Percentiles rank a stretch among this genome's conserved stretches.
These are phyloP conservation scores for Daldinia decipiens DNA, from an alignment of 495 filamentous ascomycete species.

Conservation along the genomic window DNA sequence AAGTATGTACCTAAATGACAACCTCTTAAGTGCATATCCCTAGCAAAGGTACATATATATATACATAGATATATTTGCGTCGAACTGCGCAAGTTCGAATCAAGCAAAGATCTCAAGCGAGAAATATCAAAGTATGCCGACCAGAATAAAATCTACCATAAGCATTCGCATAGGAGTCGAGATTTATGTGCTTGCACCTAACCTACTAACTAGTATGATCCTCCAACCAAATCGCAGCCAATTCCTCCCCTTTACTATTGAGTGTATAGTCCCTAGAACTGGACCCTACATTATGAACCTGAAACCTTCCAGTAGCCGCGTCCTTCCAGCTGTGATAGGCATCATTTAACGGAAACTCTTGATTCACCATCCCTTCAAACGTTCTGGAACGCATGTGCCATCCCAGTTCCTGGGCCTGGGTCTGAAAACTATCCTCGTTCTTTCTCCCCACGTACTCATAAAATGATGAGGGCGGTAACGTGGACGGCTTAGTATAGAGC, in stretches of 20 bases:
- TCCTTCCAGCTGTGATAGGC: conserved; percentile 34
- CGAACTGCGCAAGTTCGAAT: too few relatives aligned
- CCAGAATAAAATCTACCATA: neutral
- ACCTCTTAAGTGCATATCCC: too few relatives aligned
- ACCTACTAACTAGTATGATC: conserved; percentile 18
- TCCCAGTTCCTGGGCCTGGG: conserved; percentile 52
- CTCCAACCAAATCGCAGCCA: conserved; percentile 39
- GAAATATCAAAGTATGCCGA: too few relatives aligned
- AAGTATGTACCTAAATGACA: too few relatives aligned
- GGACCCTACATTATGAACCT: conserved; percentile 28
- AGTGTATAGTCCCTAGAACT: conserved; percentile 6
- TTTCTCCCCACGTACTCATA: too few relatives aligned
- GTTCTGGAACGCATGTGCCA: conserved; percentile 52
- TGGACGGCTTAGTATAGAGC: conserved; percentile 45
- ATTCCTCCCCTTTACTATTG: conserved; percentile 12
- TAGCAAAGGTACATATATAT: too few relatives aligned
- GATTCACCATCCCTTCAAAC: conserved; percentile 37
- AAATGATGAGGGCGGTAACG: conserved; percentile 6
- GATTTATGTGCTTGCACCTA: neutral
- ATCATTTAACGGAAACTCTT: conserved; percentile 41
- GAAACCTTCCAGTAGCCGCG: conserved; percentile 33
- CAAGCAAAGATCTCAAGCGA: too few relatives aligned
- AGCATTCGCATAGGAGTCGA: too few relatives aligned
- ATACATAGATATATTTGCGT: too few relatives aligned
- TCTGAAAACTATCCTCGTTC: conserved; percentile 46